Evolutionary conservation across 179 eudicot species (phyloP).

Genomic region (Silene vulgaris): DNA sequence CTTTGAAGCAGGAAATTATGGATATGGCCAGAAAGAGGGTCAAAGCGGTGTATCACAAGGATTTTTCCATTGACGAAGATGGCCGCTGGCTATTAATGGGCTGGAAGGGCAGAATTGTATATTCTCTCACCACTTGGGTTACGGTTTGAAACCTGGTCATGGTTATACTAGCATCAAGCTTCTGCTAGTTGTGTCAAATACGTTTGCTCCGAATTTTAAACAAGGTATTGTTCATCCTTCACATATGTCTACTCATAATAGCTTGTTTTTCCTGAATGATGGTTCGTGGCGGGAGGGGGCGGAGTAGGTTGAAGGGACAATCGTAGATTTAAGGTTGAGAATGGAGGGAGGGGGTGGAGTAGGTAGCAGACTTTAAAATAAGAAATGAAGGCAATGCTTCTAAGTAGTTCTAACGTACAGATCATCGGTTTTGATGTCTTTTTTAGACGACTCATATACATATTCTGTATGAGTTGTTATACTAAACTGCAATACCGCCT

Average conservation of each 20-base stretch:
- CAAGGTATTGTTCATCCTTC: constrained; percentile 4
- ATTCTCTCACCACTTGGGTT: constrained; percentile 44
- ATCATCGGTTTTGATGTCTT: neutral
- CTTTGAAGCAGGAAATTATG: constrained; percentile 33
- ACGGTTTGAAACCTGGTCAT: constrained; percentile 13
- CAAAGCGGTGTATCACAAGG: constrained; percentile 37
- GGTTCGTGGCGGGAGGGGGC: neutral
- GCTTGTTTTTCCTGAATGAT: neutral
- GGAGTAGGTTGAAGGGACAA: too few relatives aligned
- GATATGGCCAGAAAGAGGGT: constrained; percentile 35
- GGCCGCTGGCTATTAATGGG: constrained; percentile 51
- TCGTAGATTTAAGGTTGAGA: too few relatives aligned
- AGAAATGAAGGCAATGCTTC: too few relatives aligned
- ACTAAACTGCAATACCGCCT: neutral
- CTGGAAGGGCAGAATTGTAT: constrained; percentile 51
- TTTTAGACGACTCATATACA: neutral
- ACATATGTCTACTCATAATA: neutral
- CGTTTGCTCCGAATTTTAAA: neutral
- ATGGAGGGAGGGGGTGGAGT: too few relatives aligned
- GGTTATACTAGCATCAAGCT: neutral
- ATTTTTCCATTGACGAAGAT: constrained; percentile 43
- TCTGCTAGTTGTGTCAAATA: neutral
- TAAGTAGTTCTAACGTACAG: too few relatives aligned
- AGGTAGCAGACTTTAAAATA: too few relatives aligned
- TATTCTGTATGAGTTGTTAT: neutral